Evolutionary conservation across 1,284 basidiomycete genomes (phyloP).

Genomic region (Rhodotorula sp.): DNA sequence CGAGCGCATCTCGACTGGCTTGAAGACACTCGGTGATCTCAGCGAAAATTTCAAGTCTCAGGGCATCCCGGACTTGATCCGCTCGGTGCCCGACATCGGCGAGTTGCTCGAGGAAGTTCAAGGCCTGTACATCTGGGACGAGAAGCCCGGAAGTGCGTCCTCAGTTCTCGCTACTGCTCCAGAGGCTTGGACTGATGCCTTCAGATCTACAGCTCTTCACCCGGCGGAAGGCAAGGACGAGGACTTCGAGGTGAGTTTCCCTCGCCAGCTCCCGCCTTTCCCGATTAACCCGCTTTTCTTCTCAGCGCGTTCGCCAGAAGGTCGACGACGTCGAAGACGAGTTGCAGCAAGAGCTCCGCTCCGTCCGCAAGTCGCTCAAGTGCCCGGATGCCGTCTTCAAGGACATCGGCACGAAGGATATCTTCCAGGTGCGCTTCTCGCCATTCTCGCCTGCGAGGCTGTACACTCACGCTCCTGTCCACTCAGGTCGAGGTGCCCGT

Average conservation of each 20-base stretch:
- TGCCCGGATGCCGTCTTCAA: slow-evolving; percentile 46
- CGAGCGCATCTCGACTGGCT: slow-evolving; percentile 65
- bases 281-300: not conserved
- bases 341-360: slow-evolving; percentile 65
- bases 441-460: not conserved
- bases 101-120: slow-evolving; percentile 64
- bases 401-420: slow-evolving; percentile 42
- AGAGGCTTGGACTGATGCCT: slow-evolving; percentile 7
- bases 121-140: slow-evolving; percentile 58
- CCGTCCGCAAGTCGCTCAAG: slow-evolving; percentile 63
- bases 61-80: slow-evolving; percentile 69
- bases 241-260: slow-evolving; percentile 61
- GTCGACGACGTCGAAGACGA: slow-evolving; percentile 66
- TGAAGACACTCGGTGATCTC: slow-evolving; percentile 63
- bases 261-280: not conserved
- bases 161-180: not conserved
- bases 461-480: not conserved
- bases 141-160: slow-evolving; percentile 60
- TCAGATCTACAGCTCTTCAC: slow-evolving; percentile 56
- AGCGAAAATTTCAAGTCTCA: slow-evolving; percentile 67
- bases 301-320: slow-evolving; percentile 61
- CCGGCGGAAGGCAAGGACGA: slow-evolving; percentile 79
- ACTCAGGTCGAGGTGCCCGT: slow-evolving; percentile 66
- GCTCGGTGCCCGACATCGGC: slow-evolving; percentile 74
- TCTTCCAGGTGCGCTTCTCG: slow-evolving; percentile 50